Evolutionary conservation across 2,329 filamentous ascomycete species (phyloP), one percentile per base, ranked within the genome.

Genomic region (Elsinoe necatrix): DNA sequence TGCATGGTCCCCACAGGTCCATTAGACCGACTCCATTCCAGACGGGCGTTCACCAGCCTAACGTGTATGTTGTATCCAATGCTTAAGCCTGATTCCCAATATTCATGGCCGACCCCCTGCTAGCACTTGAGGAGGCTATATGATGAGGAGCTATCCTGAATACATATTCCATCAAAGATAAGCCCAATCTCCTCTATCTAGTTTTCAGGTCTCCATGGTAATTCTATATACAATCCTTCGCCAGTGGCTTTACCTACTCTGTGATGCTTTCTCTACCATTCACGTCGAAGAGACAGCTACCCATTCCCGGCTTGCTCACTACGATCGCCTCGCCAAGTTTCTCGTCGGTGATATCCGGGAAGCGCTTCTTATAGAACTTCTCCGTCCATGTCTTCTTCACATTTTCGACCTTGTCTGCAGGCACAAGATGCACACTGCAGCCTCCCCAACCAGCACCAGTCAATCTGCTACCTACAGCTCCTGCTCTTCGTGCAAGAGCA

Each of bases 381-480:
- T 80, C 79, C 65, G 87, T 82, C 80, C 93, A 83, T 4, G 88
- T 88, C 65, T 81, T 77, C 69, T 81, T 89, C 20, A 98, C 87
- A 23, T 76, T 81, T 4, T 85, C 83, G 0, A 96, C 86, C 71
- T 86, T 92, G 65, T 89, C 81, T 58, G 83, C 87, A 0, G 92
- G 87, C 54, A 97, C 86, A 57, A 98, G 79, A 73, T 98, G 93
- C 58, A 98, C 92, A 59, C 83, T 93, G 74, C 93, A 97, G 1
- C 93, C 93, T 60, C 93, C 93, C 93, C 93, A 98, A 2, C 93
- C 93, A 0, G 93, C 93, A 37, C 93, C 93, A 0, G 92, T 97
- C 63, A 96, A 74, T 23, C 92, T 78, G 63, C 87, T 90, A 25
- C 92, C 93, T 68, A 89, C 90, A 16, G 87, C 83, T 1, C 93